These are phyloP conservation scores for Syzygium oleosum DNA, from an alignment of 345 rosid species.

Conservation along the genomic window DNA sequence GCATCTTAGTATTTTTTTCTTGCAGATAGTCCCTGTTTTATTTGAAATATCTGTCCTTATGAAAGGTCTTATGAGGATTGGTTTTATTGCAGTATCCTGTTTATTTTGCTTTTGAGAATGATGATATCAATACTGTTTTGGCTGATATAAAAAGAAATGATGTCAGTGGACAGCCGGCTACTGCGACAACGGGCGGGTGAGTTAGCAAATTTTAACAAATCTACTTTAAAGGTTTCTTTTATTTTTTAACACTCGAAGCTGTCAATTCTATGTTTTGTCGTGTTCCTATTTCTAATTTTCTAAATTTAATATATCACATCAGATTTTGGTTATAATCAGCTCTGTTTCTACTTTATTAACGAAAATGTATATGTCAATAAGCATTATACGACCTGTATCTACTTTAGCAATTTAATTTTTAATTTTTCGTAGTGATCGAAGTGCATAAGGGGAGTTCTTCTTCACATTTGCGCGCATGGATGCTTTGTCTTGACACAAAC, in stretches of 20 bases:
- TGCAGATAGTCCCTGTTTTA: neutral
- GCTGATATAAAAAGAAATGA: slow-evolving; percentile 84
- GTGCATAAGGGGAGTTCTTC: neutral
- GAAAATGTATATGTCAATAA: neutral
- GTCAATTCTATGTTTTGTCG: neutral
- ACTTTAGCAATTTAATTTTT: neutral
- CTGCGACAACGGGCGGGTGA: slow-evolving; percentile 97
- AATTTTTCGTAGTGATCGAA: neutral
- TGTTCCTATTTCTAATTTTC: neutral
- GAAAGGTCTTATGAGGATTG: neutral
- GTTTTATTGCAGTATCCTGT: slow-evolving; percentile 69
- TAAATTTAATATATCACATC: neutral
- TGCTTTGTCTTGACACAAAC: neutral
- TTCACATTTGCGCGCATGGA: neutral
- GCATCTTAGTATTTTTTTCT: neutral
- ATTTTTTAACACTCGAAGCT: neutral
- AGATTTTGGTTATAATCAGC: neutral
- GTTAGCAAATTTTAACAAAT: slow-evolving; percentile 14
- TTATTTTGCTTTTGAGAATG: slow-evolving; percentile 91
- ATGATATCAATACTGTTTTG: slow-evolving; percentile 64
- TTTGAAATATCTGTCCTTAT: neutral
- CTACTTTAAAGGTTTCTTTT: neutral
- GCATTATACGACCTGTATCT: neutral
- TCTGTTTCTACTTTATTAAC: neutral
- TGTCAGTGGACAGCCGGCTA: slow-evolving; percentile 82